phyloP scores from a whole-genome alignment of 768 basidiomycete species.

The Tricholoma terreum region DNA sequence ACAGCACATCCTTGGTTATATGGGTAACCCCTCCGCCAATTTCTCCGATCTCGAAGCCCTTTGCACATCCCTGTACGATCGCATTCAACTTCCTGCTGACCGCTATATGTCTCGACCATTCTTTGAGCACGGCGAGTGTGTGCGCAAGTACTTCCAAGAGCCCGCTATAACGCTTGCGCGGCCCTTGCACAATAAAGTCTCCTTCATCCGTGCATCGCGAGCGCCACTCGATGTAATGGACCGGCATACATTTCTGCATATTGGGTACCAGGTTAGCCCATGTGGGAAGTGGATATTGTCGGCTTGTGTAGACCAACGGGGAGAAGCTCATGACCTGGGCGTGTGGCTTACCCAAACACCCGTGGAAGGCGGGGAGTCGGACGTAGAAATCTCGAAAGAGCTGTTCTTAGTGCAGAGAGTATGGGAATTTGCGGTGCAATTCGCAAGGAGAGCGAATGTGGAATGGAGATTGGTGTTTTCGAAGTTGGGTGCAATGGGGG shows the following conservation, averaged over 20 bases:
- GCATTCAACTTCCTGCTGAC: slow-evolving; percentile 58
- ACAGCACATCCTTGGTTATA: slow-evolving; percentile 45
- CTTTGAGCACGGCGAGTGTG: slow-evolving; percentile 35
- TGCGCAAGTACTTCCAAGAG: slow-evolving; percentile 55
- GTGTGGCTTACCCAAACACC: slow-evolving; percentile 61
- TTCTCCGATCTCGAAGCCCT: slow-evolving; percentile 47
- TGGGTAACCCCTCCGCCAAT: slow-evolving; percentile 41
- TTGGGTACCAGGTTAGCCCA: slow-evolving; percentile 64
- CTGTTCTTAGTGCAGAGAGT: slow-evolving; percentile 54
- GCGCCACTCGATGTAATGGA: slow-evolving; percentile 44
- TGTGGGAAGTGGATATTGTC: slow-evolving; percentile 78
- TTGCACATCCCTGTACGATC: slow-evolving; percentile 68
- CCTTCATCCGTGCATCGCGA: slow-evolving; percentile 33
- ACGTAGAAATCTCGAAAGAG: slow-evolving; percentile 36
- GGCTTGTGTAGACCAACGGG: slow-evolving; percentile 74
- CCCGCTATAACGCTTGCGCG: slow-evolving; percentile 65
- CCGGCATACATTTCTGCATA: slow-evolving; percentile 59
- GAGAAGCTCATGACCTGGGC: slow-evolving; percentile 67
- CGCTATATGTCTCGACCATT: slow-evolving; percentile 58
- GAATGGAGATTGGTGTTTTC: slow-evolving; percentile 81
- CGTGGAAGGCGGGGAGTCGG: slow-evolving; percentile 24
- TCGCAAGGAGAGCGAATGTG: slow-evolving; percentile 62
- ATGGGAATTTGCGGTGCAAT: slow-evolving; percentile 66
- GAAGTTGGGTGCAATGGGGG: slow-evolving; percentile 59
- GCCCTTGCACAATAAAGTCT: slow-evolving; percentile 34